These are phyloP conservation scores for Croton setiger DNA, from an alignment of 441 rosid genomes.

Conservation along the genomic window DNA sequence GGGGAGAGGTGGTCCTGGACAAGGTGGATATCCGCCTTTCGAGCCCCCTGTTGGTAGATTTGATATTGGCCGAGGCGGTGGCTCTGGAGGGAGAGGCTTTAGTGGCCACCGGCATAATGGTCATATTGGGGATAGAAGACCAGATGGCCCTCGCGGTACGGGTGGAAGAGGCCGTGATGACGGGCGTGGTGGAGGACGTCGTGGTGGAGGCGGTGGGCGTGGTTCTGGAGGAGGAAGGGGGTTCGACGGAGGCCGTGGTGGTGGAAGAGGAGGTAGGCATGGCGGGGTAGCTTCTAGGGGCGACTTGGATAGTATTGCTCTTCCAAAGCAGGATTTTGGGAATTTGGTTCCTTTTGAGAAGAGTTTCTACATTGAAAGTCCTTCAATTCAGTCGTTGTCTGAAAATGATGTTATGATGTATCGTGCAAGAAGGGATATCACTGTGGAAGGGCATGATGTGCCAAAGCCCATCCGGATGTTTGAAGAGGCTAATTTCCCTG, in stretches of 20 bases:
- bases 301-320: constrained; percentile 61
- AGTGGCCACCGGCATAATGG: constrained; percentile 14
- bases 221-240: constrained; percentile 35
- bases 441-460: constrained; percentile 81
- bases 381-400: constrained; percentile 61
- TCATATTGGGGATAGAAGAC: constrained; percentile 21
- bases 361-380: constrained; percentile 75
- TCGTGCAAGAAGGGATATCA: constrained; percentile 63
- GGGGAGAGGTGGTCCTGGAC: constrained; percentile 38
- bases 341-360: constrained; percentile 82
- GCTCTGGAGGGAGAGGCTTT: constrained; percentile 15
- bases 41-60: constrained; percentile 50
- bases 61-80: constrained; percentile 34
- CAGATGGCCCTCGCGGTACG: constrained; percentile 20
- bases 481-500: constrained; percentile 87
- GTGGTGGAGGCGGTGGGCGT: constrained; percentile 33
- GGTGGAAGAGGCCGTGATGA: constrained; percentile 29
- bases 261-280: constrained; percentile 53
- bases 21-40: constrained; percentile 36
- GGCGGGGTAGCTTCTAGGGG: constrained; percentile 50
- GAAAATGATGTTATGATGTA: constrained; percentile 60
- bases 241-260: constrained; percentile 34
- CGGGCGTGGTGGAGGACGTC: constrained; percentile 20
- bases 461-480: constrained; percentile 79
- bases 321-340: constrained; percentile 77